These are phyloP conservation scores for Rhodotorula sphaerocarpa DNA, from an alignment of 768 basidiomycete species.

Conservation along the genomic window DNA sequence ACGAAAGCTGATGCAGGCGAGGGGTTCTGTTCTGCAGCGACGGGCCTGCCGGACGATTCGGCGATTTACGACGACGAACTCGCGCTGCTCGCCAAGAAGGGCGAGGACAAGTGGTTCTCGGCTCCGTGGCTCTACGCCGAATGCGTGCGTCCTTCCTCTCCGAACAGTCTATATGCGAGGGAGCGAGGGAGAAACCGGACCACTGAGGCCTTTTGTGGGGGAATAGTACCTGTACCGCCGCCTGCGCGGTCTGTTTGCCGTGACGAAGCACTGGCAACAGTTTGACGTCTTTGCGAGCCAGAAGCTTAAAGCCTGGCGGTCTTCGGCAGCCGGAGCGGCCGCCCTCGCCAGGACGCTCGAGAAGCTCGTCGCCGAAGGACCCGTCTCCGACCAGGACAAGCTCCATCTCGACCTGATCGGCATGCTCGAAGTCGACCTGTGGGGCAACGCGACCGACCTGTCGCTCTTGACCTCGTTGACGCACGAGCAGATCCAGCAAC, in stretches of 20 bases:
- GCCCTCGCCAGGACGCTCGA: slow-evolving; percentile 67
- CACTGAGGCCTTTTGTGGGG: no score
- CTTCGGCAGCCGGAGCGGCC: slow-evolving; percentile 39
- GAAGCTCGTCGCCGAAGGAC: slow-evolving; percentile 53
- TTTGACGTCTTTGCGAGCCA: slow-evolving; percentile 77
- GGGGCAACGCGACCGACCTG: slow-evolving; percentile 96
- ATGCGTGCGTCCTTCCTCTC: slow-evolving; percentile 49
- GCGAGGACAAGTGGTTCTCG: slow-evolving; percentile 67
- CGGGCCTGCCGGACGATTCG: slow-evolving; percentile 42
- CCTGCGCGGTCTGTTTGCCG: slow-evolving; percentile 62
- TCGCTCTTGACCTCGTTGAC: slow-evolving; percentile 81
- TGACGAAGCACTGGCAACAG: slow-evolving; percentile 59
- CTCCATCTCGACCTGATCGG: slow-evolving; percentile 43
- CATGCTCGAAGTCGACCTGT: slow-evolving; percentile 43
- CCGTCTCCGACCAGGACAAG: slow-evolving; percentile 51
- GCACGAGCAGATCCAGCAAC: slow-evolving; percentile 66
- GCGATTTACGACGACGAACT: slow-evolving; percentile 73
- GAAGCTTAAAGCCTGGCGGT: slow-evolving; percentile 72
- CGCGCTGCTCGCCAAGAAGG: slow-evolving; percentile 46
- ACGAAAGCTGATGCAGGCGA: no score
- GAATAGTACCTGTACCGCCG: slow-evolving; percentile 73
- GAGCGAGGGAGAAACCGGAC: no score
- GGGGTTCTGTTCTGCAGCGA: background rate
- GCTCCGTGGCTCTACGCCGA: slow-evolving; percentile 96
- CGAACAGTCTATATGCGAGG: no score